Base-by-base conservation (phyloP, 768 basidiomycete genomes). In the Amanita rubescens region DNA sequence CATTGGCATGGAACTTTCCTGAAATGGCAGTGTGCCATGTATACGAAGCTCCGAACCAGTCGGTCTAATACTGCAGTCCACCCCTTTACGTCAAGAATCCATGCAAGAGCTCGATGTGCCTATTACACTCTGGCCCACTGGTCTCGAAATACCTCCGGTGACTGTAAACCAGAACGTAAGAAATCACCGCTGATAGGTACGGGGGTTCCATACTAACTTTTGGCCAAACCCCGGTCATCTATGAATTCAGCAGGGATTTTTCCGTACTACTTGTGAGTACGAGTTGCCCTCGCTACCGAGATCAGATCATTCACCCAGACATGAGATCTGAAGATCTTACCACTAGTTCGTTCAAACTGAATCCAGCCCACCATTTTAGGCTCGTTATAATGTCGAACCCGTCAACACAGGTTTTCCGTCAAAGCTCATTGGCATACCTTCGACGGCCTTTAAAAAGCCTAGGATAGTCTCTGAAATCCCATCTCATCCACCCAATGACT, bases 281-380 rank as follows among this genome's bases (percentile, higher is more conserved):
- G 38, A 51, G 49, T 51, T 33, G 4, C 49, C 43, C 43, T 53
- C 51, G 51, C 33, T 53, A 37, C 52, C 39, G 44, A 43, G 43
- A 44, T 42, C 42, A 53, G 43, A 27, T 53, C 51, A 41, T 19
- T 25, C 20, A 42, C 22, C 27, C 25, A 20, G 51, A 44, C 41
- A 41, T 44, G 41, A 30, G 44, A 53, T 53, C 52, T 53, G 22
- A 37, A 24, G 52, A 53, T 53, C 52, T 44, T 27, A 35, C 42
- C 45, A 15, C 32, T 53, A 43, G 52, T 20, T 53, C 42, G n/a
- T 52, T 43, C 38, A 30, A 52, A 30, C 51, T 17, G 34, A 50
- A 30, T 34, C 43, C 39, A 35, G 19, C 32, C 43, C 43, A 37
- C 42, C 52, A 25, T 34, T 43, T 46, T 51, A 30, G 35, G 35